Evolutionary conservation across 805 yeast genomes (phyloP).

Genomic region (Starmera dryadoides): DNA sequence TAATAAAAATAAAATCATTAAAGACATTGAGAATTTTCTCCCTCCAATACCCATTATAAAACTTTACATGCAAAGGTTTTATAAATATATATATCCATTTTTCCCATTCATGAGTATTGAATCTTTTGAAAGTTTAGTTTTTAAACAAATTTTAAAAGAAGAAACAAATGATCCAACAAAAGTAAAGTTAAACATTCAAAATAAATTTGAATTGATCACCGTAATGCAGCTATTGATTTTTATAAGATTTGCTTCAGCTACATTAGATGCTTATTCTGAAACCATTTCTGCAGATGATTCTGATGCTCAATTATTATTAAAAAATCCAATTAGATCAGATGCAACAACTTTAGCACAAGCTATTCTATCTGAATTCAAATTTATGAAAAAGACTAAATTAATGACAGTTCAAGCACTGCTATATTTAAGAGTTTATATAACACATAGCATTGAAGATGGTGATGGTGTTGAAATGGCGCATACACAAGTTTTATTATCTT

Average conservation of each 20-base stretch:
- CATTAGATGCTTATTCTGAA: constrained; percentile 25
- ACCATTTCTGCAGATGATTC: constrained; percentile 7
- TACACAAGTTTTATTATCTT: constrained; percentile 28
- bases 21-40: constrained; percentile 25
- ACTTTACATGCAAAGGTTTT: constrained; percentile 35
- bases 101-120: constrained; percentile 38
- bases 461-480: constrained; percentile 38
- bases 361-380: constrained; percentile 33
- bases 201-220: constrained; percentile 31
- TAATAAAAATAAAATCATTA: constrained; percentile 23
- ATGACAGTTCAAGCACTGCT: constrained; percentile 37
- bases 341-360: constrained; percentile 29
- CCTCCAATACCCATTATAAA: constrained; percentile 34
- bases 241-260: constrained; percentile 33
- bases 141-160: constrained; percentile 27
- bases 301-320: constrained; percentile 19
- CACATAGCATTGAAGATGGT: constrained; percentile 40
- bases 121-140: constrained; percentile 24
- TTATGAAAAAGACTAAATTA: constrained; percentile 30
- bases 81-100: constrained; percentile 36
- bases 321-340: constrained; percentile 32
- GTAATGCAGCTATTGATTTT: constrained; percentile 34
- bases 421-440: constrained; percentile 31
- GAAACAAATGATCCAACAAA: constrained; percentile 16
- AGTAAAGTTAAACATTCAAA: constrained; percentile 25